phyloP scores from a whole-genome alignment of 2,329 filamentous ascomycete genomes.

The Clonostachys byssicola region DNA sequence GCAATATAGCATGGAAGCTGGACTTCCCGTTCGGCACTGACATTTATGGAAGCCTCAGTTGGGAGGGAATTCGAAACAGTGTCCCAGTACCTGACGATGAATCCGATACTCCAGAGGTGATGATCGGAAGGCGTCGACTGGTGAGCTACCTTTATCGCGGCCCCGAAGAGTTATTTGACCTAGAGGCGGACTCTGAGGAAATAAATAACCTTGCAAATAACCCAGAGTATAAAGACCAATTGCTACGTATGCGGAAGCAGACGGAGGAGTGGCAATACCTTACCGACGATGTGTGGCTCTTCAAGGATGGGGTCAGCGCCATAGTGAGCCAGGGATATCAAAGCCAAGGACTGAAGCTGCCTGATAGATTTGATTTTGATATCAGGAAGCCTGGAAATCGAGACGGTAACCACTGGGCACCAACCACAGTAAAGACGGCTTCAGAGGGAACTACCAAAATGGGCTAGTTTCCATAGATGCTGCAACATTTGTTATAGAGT shows the following conservation, averaged over 20 bases:
- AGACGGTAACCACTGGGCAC: no score
- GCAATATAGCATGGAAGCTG: constrained; percentile 41
- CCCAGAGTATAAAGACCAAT: constrained; percentile 15
- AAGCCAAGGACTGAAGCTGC: constrained; percentile 14
- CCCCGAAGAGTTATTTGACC: constrained; percentile 40
- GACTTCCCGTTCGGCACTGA: constrained; percentile 44
- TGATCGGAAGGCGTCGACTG: constrained; percentile 29
- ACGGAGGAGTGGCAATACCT: constrained; percentile 19
- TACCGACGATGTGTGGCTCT: constrained; percentile 19
- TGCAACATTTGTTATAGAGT: no score
- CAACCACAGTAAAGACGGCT: no score
- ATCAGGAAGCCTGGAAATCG: no score
- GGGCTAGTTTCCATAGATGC: no score
- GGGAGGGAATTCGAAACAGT: constrained; percentile 37
- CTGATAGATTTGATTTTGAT: constrained; percentile 19
- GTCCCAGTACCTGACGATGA: background rate
- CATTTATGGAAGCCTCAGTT: constrained; percentile 35
- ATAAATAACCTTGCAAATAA: constrained; percentile 29
- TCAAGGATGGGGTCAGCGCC: constrained; percentile 16
- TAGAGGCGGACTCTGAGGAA: constrained; percentile 38
- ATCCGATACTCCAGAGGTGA: background rate
- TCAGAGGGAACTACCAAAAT: no score
- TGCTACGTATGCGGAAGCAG: constrained; percentile 20
- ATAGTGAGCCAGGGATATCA: constrained; percentile 11
- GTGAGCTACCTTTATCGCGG: constrained; percentile 35